These are phyloP conservation scores for Trametes sp. DNA, from an alignment of 1,284 basidiomycete species.

Conservation along the genomic window DNA sequence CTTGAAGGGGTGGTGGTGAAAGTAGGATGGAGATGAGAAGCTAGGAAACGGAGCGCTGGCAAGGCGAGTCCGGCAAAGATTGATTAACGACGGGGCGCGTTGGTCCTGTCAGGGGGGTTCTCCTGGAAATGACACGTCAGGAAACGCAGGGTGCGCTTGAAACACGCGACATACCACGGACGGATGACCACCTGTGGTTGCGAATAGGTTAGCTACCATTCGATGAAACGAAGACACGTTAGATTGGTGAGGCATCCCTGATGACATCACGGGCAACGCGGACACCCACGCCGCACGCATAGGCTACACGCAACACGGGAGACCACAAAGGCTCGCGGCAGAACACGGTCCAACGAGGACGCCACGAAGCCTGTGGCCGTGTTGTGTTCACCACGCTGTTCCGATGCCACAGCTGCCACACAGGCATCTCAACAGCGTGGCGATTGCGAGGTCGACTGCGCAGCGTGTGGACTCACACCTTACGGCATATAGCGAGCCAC, in stretches of 20 bases:
- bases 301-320: background rate
- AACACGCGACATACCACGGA: conserved; percentile 64
- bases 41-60: conserved; percentile 30
- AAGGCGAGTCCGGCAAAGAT: conserved; percentile 29
- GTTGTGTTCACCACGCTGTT: conserved; percentile 1
- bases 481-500: conserved; percentile 7
- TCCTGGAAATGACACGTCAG: conserved; percentile 51
- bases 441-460: conserved; percentile 12
- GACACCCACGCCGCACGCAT: background rate
- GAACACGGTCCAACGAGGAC: conserved; percentile 13
- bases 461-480: background rate
- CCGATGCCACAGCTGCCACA: conserved; percentile 13
- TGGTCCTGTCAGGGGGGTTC: conserved; percentile 79
- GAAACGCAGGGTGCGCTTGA: conserved; percentile 14
- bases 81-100: conserved; percentile 24
- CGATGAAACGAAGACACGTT: conserved; percentile 2
- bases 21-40: conserved; percentile 30
- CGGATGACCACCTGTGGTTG: conserved; percentile 73
- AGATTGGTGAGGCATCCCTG: conserved; percentile 14
- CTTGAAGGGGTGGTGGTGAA: conserved; percentile 48
- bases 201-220: conserved; percentile 22
- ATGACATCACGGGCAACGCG: conserved; percentile 13
- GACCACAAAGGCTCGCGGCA: conserved; percentile 10
- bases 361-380: background rate
- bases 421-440: conserved; percentile 3